phyloP scores from a whole-genome alignment of 1,284 basidiomycete species.

The Ceratobasidium sp. region DNA sequence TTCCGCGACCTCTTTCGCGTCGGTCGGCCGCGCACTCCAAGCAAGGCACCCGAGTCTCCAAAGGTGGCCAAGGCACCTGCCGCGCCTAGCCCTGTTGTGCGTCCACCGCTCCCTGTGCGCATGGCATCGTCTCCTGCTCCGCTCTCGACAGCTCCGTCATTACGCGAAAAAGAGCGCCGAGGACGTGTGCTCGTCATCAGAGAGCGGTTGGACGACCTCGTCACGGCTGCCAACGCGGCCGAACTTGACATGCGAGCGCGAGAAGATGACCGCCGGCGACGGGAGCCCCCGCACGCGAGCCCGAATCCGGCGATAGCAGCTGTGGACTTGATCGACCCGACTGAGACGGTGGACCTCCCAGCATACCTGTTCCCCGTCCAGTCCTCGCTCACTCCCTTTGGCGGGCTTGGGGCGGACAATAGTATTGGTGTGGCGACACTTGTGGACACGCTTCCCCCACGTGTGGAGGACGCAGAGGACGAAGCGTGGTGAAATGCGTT shows the following conservation, averaged over 20 bases:
- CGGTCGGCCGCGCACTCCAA: constrained; percentile 66
- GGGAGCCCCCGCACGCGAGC: constrained; percentile 37
- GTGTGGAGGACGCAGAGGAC: constrained; percentile 41
- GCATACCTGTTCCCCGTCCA: constrained; percentile 71
- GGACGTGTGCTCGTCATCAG: constrained; percentile 78
- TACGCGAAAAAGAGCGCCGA: constrained; percentile 52
- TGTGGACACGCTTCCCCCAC: constrained; percentile 44
- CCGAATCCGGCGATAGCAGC: constrained; percentile 53
- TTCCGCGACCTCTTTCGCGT: constrained; percentile 48
- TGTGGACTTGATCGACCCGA: constrained; percentile 75
- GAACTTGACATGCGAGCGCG: constrained; percentile 53
- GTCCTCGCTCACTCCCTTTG: constrained; percentile 58
- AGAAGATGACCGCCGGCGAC: constrained; percentile 49
- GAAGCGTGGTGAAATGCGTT: constrained; percentile 47
- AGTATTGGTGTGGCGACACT: constrained; percentile 43
- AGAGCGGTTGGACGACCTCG: constrained; percentile 77
- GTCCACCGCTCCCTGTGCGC: constrained; percentile 57
- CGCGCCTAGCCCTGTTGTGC: constrained; percentile 49
- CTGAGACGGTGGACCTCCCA: constrained; percentile 59
- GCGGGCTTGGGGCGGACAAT: constrained; percentile 35
- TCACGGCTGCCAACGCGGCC: constrained; percentile 61
- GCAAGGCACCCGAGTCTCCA: constrained; percentile 53
- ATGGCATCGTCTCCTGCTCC: constrained; percentile 47
- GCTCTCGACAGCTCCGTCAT: constrained; percentile 48
- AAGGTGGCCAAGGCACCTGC: constrained; percentile 38